Evolutionary conservation across 768 basidiomycete genomes (phyloP).

Genomic region (Mycena kentingensis): DNA sequence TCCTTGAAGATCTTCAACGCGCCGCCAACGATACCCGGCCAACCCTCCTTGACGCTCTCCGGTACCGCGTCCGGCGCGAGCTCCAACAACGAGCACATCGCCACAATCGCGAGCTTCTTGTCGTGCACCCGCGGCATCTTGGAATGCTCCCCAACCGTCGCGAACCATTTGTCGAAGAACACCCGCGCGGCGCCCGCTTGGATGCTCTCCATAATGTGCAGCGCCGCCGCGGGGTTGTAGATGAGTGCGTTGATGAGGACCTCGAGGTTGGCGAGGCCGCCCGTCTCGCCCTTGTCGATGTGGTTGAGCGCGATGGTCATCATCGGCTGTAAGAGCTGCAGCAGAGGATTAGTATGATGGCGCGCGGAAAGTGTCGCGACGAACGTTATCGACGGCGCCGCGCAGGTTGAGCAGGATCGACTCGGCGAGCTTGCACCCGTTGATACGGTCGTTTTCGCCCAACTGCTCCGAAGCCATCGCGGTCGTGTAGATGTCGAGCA

Average conservation of each 20-base stretch:
- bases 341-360: slow-evolving; percentile 5
- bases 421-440: slow-evolving; percentile 85
- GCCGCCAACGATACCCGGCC: slow-evolving; percentile 74
- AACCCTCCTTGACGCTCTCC: slow-evolving; percentile 62
- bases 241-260: slow-evolving; percentile 81
- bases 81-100: slow-evolving; percentile 77
- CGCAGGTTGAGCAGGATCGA: slow-evolving; percentile 78
- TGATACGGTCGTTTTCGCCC: slow-evolving; percentile 82
- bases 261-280: slow-evolving; percentile 73
- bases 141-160: slow-evolving; percentile 58
- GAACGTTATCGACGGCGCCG: slow-evolving; percentile 76
- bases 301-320: slow-evolving; percentile 61
- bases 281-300: slow-evolving; percentile 63
- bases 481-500: slow-evolving; percentile 81
- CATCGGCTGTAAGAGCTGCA: slow-evolving; percentile 65
- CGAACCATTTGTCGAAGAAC: slow-evolving; percentile 90
- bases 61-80: slow-evolving; percentile 61
- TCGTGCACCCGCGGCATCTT: slow-evolving; percentile 85
- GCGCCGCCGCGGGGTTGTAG: slow-evolving; percentile 79
- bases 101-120: slow-evolving; percentile 79
- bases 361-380: slow-evolving; percentile 25
- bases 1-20: slow-evolving; percentile 75
- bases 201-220: slow-evolving; percentile 71
- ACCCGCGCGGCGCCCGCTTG: slow-evolving; percentile 59
- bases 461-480: slow-evolving; percentile 68